A percentile compares a stretch with the other conserved stretches of the same genome.
These are phyloP conservation scores for Fusarium brachygibbosum DNA, from an alignment of 2,329 filamentous ascomycete genomes.

Conservation along the genomic window DNA sequence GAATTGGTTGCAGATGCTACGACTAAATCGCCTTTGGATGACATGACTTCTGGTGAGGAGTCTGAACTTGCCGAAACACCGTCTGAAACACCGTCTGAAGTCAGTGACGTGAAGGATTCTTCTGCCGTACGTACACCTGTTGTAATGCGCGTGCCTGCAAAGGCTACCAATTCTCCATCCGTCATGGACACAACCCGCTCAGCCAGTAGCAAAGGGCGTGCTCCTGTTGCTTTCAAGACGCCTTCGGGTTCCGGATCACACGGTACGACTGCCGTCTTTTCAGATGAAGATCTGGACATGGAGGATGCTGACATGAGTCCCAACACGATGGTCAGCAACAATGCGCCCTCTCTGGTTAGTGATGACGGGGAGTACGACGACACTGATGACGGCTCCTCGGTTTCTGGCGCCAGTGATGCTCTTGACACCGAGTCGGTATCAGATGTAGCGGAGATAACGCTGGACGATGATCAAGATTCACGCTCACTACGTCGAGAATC, in stretches of 20 bases:
- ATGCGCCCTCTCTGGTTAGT: constrained; percentile 83
- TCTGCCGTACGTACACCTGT: constrained; percentile 55
- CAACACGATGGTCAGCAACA: constrained; percentile 78
- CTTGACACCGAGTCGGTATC: constrained; percentile 71
- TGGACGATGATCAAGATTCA: constrained; percentile 69
- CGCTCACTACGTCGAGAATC: constrained; percentile 61
- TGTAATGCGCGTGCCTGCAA: constrained; percentile 71
- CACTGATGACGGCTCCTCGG: constrained; percentile 73
- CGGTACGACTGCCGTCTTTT: constrained; percentile 45
- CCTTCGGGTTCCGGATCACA: constrained; percentile 48
- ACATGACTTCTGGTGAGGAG: constrained; percentile 67
- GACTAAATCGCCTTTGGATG: constrained; percentile 65
- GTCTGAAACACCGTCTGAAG: constrained; percentile 34
- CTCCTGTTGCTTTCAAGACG: constrained; percentile 58
- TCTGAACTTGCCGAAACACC: constrained; percentile 56
- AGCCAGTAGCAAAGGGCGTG: constrained; percentile 69
- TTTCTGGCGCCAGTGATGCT: constrained; percentile 69
- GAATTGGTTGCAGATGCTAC: constrained; percentile 72
- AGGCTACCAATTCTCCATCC: constrained; percentile 67
- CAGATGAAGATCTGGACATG: constrained; percentile 66
- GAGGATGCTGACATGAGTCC: constrained; percentile 75
- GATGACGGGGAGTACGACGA: constrained; percentile 85
- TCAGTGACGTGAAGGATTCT: constrained; percentile 21
- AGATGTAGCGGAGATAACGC: constrained; percentile 72
- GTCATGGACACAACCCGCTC: constrained; percentile 60